These are phyloP conservation scores for Drechslerella coelobrocha DNA, from an alignment of 2,329 filamentous ascomycete genomes.

Conservation along the genomic window DNA sequence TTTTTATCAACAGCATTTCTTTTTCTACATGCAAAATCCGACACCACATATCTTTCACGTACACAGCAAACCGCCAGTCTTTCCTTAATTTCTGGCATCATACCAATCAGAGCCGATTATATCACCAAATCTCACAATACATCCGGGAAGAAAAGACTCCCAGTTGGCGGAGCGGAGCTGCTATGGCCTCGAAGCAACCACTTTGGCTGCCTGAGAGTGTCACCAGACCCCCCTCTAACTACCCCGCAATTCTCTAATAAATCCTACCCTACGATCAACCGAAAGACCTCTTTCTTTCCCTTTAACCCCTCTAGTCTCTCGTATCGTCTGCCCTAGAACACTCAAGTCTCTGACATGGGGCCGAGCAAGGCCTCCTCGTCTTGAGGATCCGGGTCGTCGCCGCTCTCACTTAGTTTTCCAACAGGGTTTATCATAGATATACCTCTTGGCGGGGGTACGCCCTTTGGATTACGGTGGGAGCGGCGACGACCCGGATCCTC, in stretches of 20 bases:
- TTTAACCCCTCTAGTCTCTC: constrained; percentile 13
- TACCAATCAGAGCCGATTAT: too few species aligned
- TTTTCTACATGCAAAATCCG: neutral
- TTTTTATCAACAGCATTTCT: too few species aligned
- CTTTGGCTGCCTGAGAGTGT: constrained; percentile 9
- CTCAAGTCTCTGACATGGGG: constrained; percentile 19
- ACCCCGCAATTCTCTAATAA: neutral
- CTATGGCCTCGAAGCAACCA: constrained; percentile 13
- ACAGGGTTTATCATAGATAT: neutral
- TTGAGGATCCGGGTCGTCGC: neutral
- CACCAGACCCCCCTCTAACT: neutral
- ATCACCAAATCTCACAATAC: too few species aligned
- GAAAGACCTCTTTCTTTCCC: constrained; percentile 1
- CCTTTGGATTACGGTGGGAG: constrained; percentile 9
- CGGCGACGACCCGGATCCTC: neutral
- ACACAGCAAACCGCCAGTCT: neutral
- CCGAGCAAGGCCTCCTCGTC: neutral
- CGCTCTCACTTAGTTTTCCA: neutral
- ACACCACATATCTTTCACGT: too few species aligned
- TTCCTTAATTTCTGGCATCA: too few species aligned
- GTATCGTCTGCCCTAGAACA: constrained; percentile 27
- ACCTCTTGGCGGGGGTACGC: constrained; percentile 4
- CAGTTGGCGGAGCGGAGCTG: constrained; percentile 5
- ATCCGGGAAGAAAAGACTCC: constrained; percentile 19
- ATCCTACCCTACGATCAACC: neutral